Evolutionary conservation across 345 rosid species (phyloP).

Genomic region (Syzygium aromaticum): DNA sequence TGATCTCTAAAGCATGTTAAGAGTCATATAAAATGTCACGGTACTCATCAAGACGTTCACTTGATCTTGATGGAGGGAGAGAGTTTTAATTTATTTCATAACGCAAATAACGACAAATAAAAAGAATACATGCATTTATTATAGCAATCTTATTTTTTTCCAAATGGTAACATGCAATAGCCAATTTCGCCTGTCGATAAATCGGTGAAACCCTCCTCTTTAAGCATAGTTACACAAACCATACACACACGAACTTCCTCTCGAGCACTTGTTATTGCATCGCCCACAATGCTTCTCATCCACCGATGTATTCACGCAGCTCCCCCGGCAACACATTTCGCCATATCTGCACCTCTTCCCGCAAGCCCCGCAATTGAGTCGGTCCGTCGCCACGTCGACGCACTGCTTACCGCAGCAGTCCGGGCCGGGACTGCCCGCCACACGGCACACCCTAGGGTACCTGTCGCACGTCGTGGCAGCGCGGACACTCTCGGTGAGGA

Average conservation of each 20-base stretch:
- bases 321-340: slow-evolving; percentile 10
- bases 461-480: not conserved
- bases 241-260: slow-evolving; percentile 13
- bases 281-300: slow-evolving; percentile 17
- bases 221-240: slow-evolving; percentile 18
- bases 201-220: not conserved
- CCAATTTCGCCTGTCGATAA: not conserved
- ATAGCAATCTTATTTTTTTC: not conserved
- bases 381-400: slow-evolving; percentile 7
- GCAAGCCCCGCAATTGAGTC: slow-evolving; percentile 20
- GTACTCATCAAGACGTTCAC: not conserved
- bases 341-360: slow-evolving; percentile 21
- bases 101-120: not conserved
- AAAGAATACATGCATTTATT: not conserved
- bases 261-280: slow-evolving; percentile 20
- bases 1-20: not conserved
- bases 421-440: slow-evolving; percentile 6
- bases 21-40: not conserved
- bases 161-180: not conserved
- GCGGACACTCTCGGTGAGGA: not conserved
- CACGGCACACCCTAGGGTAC: slow-evolving; percentile 6
- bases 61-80: not conserved
- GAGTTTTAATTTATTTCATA: not conserved
- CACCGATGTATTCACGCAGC: slow-evolving; percentile 1
- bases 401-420: slow-evolving; percentile 18